These are phyloP conservation scores for Penicillium nucicola DNA, from an alignment of 495 filamentous ascomycete species.

Conservation along the genomic window DNA sequence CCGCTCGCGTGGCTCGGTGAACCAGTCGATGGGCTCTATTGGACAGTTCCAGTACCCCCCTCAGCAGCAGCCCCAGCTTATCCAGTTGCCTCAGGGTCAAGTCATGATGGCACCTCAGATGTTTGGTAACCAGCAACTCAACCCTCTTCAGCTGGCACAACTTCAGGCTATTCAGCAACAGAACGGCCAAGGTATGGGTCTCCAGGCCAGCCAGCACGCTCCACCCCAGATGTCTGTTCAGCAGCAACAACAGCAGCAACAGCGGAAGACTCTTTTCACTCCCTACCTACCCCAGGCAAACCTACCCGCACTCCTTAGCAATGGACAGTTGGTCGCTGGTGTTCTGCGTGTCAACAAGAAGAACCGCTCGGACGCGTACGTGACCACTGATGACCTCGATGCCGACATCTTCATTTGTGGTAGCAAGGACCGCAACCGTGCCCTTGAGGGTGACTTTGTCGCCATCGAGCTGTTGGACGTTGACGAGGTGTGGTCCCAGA, in stretches of 20 bases:
- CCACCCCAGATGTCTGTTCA: conserved; percentile 56
- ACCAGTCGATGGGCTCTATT: conserved; percentile 80
- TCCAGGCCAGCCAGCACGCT: conserved; percentile 75
- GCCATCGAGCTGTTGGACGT: conserved; percentile 96
- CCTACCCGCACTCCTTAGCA: conserved; percentile 82
- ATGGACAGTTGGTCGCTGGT: conserved; percentile 93
- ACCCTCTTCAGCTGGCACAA: conserved; percentile 83
- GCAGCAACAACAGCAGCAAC: conserved; percentile 77
- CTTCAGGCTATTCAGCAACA: conserved; percentile 90
- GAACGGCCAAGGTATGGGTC: conserved; percentile 67
- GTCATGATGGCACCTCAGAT: conserved; percentile 73
- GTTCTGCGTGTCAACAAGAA: conserved; percentile 99
- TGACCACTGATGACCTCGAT: conserved; percentile 90
- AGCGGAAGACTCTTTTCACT: conserved; percentile 97
- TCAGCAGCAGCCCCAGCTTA: conserved; percentile 88
- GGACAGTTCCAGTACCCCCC: conserved; percentile 86
- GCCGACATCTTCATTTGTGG: conserved; percentile 99
- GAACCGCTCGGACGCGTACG: conserved; percentile 97
- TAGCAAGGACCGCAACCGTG: conserved; percentile 96
- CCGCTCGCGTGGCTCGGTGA: conserved; percentile 78
- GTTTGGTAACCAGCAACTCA: conserved; percentile 81
- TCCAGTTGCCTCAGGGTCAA: conserved; percentile 80
- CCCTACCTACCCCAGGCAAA: conserved; percentile 96
- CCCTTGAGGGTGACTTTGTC: conserved; percentile 91
- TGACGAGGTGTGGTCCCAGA: conserved; percentile 97